phyloP scores from a whole-genome alignment of 2,329 filamentous ascomycete species.

The Neoascochyta sp. region DNA sequence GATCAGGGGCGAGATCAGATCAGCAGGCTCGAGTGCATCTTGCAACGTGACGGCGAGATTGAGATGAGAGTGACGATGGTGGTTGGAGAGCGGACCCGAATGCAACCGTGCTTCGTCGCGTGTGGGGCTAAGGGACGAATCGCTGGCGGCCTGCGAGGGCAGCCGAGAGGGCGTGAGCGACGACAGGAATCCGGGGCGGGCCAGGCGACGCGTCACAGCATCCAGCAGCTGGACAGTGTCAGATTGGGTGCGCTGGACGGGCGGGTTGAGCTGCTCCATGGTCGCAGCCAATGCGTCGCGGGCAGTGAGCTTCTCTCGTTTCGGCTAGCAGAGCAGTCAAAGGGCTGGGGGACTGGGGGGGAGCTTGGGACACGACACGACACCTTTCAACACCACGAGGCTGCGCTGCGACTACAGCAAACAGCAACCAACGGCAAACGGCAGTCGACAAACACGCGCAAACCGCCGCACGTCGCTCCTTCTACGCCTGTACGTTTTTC shows the following conservation, averaged over 20 bases:
- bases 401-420: no score
- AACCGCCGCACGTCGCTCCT: slow-evolving; percentile 13
- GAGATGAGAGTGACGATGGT: slow-evolving; percentile 32
- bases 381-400: slow-evolving; percentile 25
- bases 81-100: slow-evolving; percentile 16
- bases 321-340: slow-evolving; percentile 28
- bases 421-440: no score
- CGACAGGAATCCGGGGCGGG: slow-evolving; percentile 33
- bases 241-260: slow-evolving; percentile 16
- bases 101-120: slow-evolving; percentile 31
- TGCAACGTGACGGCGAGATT: slow-evolving; percentile 26
- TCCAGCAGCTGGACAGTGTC: slow-evolving; percentile 35
- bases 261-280: slow-evolving; percentile 26
- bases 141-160: slow-evolving; percentile 39
- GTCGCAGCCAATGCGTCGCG: slow-evolving; percentile 27
- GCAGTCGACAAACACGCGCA: slow-evolving; percentile 9
- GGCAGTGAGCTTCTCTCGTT: slow-evolving; percentile 26
- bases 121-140: slow-evolving; percentile 36
- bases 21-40: slow-evolving; percentile 31
- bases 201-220: slow-evolving; percentile 31
- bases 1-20: slow-evolving; percentile 32
- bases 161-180: slow-evolving; percentile 36
- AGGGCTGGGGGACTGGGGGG: no score
- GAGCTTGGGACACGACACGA: slow-evolving; percentile 15
- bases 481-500: slow-evolving; percentile 9